These are phyloP conservation scores for Maudiozyma serrabonitensis DNA, from an alignment of 805 yeast species.

Conservation along the genomic window DNA sequence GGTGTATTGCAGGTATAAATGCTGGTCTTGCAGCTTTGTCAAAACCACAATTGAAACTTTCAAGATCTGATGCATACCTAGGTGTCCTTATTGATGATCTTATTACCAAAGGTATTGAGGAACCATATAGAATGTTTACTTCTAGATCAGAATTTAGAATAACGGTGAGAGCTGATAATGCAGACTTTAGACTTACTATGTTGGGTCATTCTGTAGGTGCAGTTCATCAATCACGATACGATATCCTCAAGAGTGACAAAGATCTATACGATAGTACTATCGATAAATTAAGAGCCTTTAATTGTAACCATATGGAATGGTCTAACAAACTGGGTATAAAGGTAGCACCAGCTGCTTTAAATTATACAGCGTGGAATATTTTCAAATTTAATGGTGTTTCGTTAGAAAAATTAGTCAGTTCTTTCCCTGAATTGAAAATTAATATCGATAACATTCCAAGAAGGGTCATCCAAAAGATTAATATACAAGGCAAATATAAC, in stretches of 20 bases:
- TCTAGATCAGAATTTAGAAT: conserved; percentile 91
- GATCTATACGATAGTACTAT: conserved; percentile 35
- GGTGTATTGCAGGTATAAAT: conserved; percentile 89
- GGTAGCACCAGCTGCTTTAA: conserved; percentile 45
- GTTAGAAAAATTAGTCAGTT: conserved; percentile 18
- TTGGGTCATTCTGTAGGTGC: conserved; percentile 59
- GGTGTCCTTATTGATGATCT: conserved; percentile 93
- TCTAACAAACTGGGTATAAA: conserved; percentile 35
- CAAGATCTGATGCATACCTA: conserved; percentile 76
- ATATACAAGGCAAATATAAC: conserved; percentile 73
- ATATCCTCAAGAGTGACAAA: conserved; percentile 36
- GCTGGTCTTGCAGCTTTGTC: conserved; percentile 55
- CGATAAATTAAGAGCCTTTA: conserved; percentile 35
- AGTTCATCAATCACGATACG: conserved; percentile 51
- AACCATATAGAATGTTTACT: conserved; percentile 97
- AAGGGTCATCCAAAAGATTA: conserved; percentile 49
- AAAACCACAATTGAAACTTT: conserved; percentile 37
- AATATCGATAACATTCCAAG: conserved; percentile 26
- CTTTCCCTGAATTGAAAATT: conserved; percentile 31
- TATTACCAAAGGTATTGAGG: conserved; percentile 90
- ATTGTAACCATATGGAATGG: conserved; percentile 58
- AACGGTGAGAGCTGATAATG: conserved; percentile 87
- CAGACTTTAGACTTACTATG: conserved; percentile 74
- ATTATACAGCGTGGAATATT: conserved; percentile 62
- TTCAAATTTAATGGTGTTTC: conserved; percentile 44